Conservation (phyloP, 176 grass and related monocot genomes). For the Bonia amplexicaulis region DNA sequence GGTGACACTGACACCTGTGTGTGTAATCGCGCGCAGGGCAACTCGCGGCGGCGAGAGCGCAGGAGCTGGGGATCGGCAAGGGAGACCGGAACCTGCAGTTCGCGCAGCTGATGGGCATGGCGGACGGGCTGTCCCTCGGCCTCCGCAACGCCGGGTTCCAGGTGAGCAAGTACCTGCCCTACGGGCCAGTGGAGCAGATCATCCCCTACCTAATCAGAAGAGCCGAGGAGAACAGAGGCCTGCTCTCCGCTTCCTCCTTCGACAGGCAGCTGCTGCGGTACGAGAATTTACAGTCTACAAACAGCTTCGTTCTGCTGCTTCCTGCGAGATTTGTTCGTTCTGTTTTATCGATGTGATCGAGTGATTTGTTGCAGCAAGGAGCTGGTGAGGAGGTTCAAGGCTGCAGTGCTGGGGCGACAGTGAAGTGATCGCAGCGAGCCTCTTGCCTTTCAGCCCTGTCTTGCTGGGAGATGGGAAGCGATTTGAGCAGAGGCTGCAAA, state of each 20-base stretch:
- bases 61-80: constrained; percentile 58
- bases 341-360: neutral
- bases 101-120: constrained; percentile 98
- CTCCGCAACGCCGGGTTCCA: constrained; percentile 85
- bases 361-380: constrained; percentile 53
- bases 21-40: constrained; percentile 16
- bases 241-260: constrained; percentile 63
- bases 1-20: too few relatives aligned
- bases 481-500: constrained; percentile 24
- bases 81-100: constrained; percentile 69
- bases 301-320: neutral
- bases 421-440: neutral
- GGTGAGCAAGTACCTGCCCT: constrained; percentile 91
- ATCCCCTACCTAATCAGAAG: constrained; percentile 92
- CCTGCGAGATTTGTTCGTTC: too few relatives aligned
- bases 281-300: neutral
- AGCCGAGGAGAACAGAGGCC: constrained; percentile 88
- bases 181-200: constrained; percentile 85
- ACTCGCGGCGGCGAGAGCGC: constrained; percentile 55
- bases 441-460: neutral
- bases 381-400: constrained; percentile 61
- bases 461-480: neutral
- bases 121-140: constrained; percentile 68
- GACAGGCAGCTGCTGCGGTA: constrained; percentile 80
- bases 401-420: constrained; percentile 31